These are phyloP conservation scores for Irpex sp. DNA, from an alignment of 1,284 basidiomycete genomes.

Conservation along the genomic window DNA sequence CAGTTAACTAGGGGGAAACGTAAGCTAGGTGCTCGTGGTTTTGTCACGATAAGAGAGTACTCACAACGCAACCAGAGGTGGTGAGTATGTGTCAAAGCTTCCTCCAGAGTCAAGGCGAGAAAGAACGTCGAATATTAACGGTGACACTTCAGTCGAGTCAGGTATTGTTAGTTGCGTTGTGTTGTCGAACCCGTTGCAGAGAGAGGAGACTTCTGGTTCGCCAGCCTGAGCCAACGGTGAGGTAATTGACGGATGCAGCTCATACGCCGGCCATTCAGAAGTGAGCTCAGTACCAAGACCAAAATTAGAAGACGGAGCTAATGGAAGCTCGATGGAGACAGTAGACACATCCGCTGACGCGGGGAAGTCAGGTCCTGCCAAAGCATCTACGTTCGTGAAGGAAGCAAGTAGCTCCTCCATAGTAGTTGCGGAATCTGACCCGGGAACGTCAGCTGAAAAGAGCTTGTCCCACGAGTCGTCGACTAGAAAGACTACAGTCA, in stretches of 20 bases:
- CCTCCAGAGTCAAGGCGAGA: not conserved
- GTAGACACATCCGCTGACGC: not conserved
- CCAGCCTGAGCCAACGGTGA: not conserved
- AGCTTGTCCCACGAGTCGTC: not conserved
- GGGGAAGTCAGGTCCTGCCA: not conserved
- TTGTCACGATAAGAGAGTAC: not conserved
- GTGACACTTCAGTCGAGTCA: not conserved
- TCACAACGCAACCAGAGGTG: not conserved
- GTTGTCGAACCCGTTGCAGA: not conserved
- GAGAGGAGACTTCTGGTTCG: not conserved
- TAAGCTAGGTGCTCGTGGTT: not conserved
- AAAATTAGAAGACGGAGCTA: not conserved
- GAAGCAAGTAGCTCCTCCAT: not conserved
- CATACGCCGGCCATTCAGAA: not conserved
- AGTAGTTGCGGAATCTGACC: not conserved
- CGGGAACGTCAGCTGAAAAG: not conserved
- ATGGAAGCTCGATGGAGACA: not conserved
- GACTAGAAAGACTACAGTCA: not conserved
- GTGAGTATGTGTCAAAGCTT: not conserved
- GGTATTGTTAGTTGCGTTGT: not conserved
- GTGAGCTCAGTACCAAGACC: not conserved
- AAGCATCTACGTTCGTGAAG: not conserved
- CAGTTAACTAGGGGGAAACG: not conserved
- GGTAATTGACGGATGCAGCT: not conserved
- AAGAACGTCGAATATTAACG: not conserved